Evolutionary conservation across 345 rosid genomes (phyloP).

Genomic region (Noccaea caerulescens): DNA sequence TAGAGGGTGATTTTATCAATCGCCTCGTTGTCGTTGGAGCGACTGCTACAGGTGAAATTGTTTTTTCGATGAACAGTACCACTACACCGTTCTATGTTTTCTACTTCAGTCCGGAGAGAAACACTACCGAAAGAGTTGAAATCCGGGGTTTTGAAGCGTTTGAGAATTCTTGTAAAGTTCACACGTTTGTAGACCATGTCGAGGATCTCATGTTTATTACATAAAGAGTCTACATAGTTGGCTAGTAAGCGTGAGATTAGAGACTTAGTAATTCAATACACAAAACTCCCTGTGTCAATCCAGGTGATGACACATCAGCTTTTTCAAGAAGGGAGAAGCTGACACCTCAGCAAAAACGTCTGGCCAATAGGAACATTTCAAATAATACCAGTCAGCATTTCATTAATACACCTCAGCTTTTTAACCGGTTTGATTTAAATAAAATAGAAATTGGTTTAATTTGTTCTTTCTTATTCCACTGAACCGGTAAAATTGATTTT

Average conservation of each 20-base stretch:
- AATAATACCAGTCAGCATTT: too few relatives aligned
- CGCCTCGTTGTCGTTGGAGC: background rate
- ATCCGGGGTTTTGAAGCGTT: background rate
- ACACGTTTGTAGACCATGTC: background rate
- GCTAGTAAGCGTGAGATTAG: background rate
- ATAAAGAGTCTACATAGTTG: background rate
- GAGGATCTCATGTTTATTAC: background rate
- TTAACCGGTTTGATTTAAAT: too few relatives aligned
- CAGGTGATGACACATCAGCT: too few relatives aligned
- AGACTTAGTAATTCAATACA: too few relatives aligned
- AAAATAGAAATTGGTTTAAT: too few relatives aligned
- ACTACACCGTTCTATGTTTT: background rate
- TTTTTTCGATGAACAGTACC: background rate
- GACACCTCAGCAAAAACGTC: too few relatives aligned
- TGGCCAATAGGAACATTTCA: too few relatives aligned
- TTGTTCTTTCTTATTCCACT: too few relatives aligned
- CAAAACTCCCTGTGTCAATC: too few relatives aligned
- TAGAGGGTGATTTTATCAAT: background rate
- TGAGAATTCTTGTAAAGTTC: background rate
- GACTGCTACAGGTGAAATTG: background rate
- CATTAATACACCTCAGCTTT: too few relatives aligned
- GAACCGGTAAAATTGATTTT: too few relatives aligned
- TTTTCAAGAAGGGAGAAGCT: too few relatives aligned
- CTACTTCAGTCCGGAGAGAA: background rate
- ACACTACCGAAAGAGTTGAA: background rate